These are phyloP conservation scores for Chaetothyriales sp. DNA, from an alignment of 2,329 filamentous ascomycete species.

Conservation along the genomic window DNA sequence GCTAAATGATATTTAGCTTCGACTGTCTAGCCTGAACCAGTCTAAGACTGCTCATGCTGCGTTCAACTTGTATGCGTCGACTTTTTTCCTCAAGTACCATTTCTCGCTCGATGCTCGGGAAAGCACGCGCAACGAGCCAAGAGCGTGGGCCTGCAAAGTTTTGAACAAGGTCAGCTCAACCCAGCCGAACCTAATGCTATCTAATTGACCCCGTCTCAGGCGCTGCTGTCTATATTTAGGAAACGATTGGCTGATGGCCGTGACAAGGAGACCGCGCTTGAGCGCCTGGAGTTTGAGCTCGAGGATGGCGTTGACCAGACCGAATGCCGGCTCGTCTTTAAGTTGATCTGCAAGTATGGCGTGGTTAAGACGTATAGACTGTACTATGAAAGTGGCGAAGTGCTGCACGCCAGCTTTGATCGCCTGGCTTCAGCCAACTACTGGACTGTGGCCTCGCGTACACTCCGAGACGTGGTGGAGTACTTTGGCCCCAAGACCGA, in stretches of 20 bases:
- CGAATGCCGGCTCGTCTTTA: slow-evolving; percentile 48
- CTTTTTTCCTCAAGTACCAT: slow-evolving; percentile 47
- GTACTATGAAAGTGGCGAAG: slow-evolving; percentile 48
- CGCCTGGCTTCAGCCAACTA: slow-evolving; percentile 40
- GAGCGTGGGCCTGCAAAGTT: slow-evolving; percentile 16
- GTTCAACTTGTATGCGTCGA: slow-evolving; percentile 39
- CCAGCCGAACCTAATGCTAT: not conserved
- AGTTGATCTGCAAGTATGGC: slow-evolving; percentile 49
- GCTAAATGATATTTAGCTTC: slow-evolving; percentile 32
- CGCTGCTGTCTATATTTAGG: slow-evolving; percentile 50
- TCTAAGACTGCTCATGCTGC: slow-evolving; percentile 52
- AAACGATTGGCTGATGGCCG: slow-evolving; percentile 40
- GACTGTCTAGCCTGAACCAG: slow-evolving; percentile 47
- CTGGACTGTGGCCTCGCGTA: slow-evolving; percentile 45
- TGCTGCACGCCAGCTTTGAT: slow-evolving; percentile 53
- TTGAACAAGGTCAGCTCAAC: slow-evolving; percentile 14
- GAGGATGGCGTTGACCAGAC: slow-evolving; percentile 33
- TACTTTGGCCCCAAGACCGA: slow-evolving; percentile 53
- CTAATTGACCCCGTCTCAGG: slow-evolving; percentile 22
- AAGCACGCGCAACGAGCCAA: slow-evolving; percentile 3
- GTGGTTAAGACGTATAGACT: slow-evolving; percentile 53
- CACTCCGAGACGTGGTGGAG: slow-evolving; percentile 48
- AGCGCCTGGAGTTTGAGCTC: slow-evolving; percentile 48
- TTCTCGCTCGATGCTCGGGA: slow-evolving; percentile 26
- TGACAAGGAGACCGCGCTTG: slow-evolving; percentile 46